Base-by-base conservation (phyloP, 352 stramenopile genomes). In the Pythium guiyangense region DNA sequence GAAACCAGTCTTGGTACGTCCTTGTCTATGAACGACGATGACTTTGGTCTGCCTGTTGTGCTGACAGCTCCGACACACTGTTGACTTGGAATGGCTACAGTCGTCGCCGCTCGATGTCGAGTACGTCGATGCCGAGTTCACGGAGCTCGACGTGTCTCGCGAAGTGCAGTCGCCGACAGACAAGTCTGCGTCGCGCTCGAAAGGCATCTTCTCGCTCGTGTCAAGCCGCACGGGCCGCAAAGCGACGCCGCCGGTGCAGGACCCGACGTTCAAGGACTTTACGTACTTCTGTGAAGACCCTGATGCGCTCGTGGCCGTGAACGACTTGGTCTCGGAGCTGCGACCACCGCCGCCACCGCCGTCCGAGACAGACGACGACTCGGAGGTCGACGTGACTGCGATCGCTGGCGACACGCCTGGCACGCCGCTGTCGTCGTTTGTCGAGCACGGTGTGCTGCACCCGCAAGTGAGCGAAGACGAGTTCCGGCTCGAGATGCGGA, bases 241-340 rank as follows among this genome's bases (percentile, higher is more conserved):
- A 59, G 54, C 78, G 39, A 77, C 83, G 9, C 76, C 82, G 20
- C 84, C 84, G 0, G 76, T 90, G 49, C 86, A 95, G 55, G 86
- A 95, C 45, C 86, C 86, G 8, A 93, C 86, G 2, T 95, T 95
- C 47, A 95, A 95, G 69, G 86, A 95, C 54, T 95, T 95, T 35
- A 95, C 86, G 3, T 95, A 95, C 67, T 95, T 88, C 29, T 95
- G 86, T 42, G 83, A 95, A 79, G 81, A 95, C 59, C 86, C 86
- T 0, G 85, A 95, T 52, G 71, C 84, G 26, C 77, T 95, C 9
- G 86, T 95, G 18, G 83, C 91, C 55, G 86, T 93, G 17, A 84
- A 71, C 0, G 79, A 92, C 44, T 60, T 95, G 22, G 86, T 93
- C 9, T 86, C 84, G 14, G 86, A 95, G 57, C 54, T 95, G 18